Base-by-base conservation (phyloP, 2,329 filamentous ascomycete genomes). In the Neofusicoccum umdonicola region DNA sequence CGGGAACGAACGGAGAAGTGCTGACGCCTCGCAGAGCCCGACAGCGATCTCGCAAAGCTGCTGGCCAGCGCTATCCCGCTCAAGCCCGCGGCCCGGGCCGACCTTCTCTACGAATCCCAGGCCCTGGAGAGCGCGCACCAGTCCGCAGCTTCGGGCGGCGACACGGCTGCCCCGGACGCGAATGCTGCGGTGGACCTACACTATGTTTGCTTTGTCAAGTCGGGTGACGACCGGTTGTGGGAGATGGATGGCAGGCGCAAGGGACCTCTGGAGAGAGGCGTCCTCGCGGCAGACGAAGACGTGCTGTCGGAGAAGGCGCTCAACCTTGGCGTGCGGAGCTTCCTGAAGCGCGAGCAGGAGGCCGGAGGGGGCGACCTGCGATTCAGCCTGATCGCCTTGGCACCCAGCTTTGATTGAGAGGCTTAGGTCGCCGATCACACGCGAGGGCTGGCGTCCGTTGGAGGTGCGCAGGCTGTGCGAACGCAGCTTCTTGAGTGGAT, bases 161-260 rank as follows among this genome's bases (percentile, higher is more conserved):
- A 94, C 74, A 96, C 93, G 0, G 75, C 83, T 12, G 91, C 93
- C 1, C 94, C 95, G 0, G 80, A 85, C 62, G 92, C 92, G 8
- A 85, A 88, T n/a, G 90, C 91, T 71, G 86, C 90, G 69, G 84
- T 97, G n/a, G 94, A 97, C 74, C 82, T 97, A 71, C 95, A 99
- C 81, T 98, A 96, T 76, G 94, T 98, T 52, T 95, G 92, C 73
- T 99, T 98, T 78, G 90, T 95, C 61, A 95, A 93, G 81, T 85
- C 84, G 2, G 79, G 79, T 60, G 87, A 90, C 75, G 89, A 89
- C 63, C 75, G 79, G 56, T 81, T 96, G 47, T 96, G 90, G 87
- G 92, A 96, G 79, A 77, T 96, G 71, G 92, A 96, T 77, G 92
- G 92, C 0, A 77, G 84, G 22, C 82, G 90, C 56, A 90, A 89